Conservation (phyloP, 2,329 filamentous ascomycete genomes). For the Colletotrichum sp. region DNA sequence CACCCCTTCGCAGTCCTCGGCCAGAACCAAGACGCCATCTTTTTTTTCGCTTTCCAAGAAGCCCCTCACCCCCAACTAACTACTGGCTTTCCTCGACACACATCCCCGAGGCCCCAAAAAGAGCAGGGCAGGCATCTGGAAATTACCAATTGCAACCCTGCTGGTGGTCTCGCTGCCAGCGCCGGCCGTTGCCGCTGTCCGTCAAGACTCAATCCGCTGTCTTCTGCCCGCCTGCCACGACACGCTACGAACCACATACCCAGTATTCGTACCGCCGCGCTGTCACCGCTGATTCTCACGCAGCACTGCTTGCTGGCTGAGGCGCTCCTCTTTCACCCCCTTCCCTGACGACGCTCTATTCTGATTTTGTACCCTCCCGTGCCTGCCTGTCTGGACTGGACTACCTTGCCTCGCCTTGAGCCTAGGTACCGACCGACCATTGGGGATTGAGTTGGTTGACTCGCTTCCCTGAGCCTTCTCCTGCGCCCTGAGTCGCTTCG, state of each 20-base stretch:
- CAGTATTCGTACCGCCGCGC: not conserved
- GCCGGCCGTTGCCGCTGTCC: slow-evolving; percentile 4
- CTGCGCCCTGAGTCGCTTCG: slow-evolving; percentile 2
- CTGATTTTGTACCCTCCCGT: not conserved
- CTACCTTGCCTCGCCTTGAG: not conserved
- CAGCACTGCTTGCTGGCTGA: not conserved
- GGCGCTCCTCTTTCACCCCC: not conserved
- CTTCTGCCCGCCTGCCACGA: not conserved
- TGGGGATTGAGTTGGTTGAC: not conserved
- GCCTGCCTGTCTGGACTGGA: not conserved
- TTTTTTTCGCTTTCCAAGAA: not conserved
- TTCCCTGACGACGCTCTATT: not conserved
- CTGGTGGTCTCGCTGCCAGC: slow-evolving; percentile 4
- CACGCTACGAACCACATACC: not conserved
- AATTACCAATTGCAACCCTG: slow-evolving; percentile 25
- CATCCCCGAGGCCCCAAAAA: not conserved
- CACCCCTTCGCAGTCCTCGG: not conserved
- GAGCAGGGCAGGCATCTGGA: slow-evolving; percentile 20
- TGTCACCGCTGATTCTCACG: not conserved
- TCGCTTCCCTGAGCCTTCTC: not conserved
- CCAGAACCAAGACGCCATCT: not conserved
- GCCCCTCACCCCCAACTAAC: not conserved
- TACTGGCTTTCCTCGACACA: slow-evolving; percentile 5
- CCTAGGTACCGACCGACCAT: not conserved
- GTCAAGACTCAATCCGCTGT: not conserved